Evolutionary conservation across 2,329 filamentous ascomycete species (phyloP).

Genomic region (Ophiostoma fasciatum): DNA sequence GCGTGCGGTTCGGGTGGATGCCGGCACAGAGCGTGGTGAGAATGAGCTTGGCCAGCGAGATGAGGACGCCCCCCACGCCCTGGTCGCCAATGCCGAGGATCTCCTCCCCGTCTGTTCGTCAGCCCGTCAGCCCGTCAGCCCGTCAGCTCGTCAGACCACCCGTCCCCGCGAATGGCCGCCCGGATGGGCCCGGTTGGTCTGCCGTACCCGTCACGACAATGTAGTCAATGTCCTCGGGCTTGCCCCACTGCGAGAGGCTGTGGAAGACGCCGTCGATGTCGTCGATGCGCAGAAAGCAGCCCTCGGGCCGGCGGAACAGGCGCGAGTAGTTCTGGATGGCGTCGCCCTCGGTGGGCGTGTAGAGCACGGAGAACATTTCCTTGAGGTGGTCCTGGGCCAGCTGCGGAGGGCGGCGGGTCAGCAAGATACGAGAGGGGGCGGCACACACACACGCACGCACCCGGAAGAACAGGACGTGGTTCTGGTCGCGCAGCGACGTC

Average conservation of each 20-base stretch:
- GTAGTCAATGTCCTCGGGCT: conserved; percentile 64
- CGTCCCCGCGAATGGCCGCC: too few species aligned
- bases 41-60: conserved; percentile 69
- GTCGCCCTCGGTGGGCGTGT: conserved; percentile 80
- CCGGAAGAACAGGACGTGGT: conserved; percentile 66
- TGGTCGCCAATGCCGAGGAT: conserved; percentile 86
- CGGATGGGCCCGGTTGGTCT: too few species aligned
- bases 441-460: conserved; percentile 23
- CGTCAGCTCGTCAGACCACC: too few species aligned
- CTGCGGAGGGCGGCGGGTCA: conserved; percentile 22
- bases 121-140: conserved; percentile 6
- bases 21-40: conserved; percentile 79
- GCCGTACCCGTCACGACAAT: conserved; percentile 81
- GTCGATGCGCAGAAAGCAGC: conserved; percentile 65
- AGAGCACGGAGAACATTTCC: conserved; percentile 84
- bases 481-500: conserved; percentile 73
- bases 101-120: conserved; percentile 43
- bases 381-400: conserved; percentile 63
- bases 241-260: conserved; percentile 53
- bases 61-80: conserved; percentile 71
- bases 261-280: conserved; percentile 51
- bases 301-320: conserved; percentile 63
- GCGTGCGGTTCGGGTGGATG: conserved; percentile 61
- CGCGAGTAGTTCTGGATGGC: conserved; percentile 75
- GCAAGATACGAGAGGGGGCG: background rate